These are phyloP conservation scores for Cercospora sp. DNA, from an alignment of 2,329 filamentous ascomycete species.

Conservation along the genomic window DNA sequence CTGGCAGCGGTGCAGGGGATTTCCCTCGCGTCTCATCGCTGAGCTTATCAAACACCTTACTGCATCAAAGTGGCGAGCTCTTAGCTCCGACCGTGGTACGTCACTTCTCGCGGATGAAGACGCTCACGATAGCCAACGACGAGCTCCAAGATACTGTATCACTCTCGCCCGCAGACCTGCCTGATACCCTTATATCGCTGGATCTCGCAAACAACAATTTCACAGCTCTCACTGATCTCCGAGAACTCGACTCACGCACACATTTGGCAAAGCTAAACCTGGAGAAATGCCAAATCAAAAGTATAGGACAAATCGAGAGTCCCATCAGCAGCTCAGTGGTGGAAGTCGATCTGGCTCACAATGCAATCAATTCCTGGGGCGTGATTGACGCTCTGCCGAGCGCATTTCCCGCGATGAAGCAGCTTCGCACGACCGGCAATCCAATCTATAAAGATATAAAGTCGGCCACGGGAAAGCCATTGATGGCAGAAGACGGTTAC, in stretches of 20 bases:
- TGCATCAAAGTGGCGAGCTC: conserved; percentile 43
- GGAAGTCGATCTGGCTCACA: conserved; percentile 50
- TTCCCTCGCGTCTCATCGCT: conserved; percentile 35
- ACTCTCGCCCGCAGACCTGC: conserved; percentile 42
- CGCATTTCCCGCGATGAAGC: conserved; percentile 70
- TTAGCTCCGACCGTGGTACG: conserved; percentile 46
- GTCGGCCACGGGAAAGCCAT: conserved; percentile 42
- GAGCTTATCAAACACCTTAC: conserved; percentile 51
- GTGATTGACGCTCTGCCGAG: conserved; percentile 69
- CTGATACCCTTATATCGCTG: conserved; percentile 59
- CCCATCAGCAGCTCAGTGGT: conserved; percentile 37
- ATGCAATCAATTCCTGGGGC: conserved; percentile 59
- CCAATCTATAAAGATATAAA: conserved; percentile 69
- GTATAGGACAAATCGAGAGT: conserved; percentile 36
- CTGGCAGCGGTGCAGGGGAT: neutral
- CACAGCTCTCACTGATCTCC: conserved; percentile 58
- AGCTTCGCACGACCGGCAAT: conserved; percentile 80
- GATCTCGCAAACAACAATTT: conserved; percentile 74
- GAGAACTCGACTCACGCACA: conserved; percentile 60
- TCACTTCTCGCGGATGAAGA: conserved; percentile 57
- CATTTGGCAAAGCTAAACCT: conserved; percentile 57
- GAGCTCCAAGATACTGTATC: conserved; percentile 33
- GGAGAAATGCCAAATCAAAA: conserved; percentile 70
- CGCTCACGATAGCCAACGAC: conserved; percentile 50
- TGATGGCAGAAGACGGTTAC: conserved; percentile 74